These are phyloP conservation scores for Trichosporon asahii DNA, from an alignment of 1,284 basidiomycete species.

Conservation along the genomic window DNA sequence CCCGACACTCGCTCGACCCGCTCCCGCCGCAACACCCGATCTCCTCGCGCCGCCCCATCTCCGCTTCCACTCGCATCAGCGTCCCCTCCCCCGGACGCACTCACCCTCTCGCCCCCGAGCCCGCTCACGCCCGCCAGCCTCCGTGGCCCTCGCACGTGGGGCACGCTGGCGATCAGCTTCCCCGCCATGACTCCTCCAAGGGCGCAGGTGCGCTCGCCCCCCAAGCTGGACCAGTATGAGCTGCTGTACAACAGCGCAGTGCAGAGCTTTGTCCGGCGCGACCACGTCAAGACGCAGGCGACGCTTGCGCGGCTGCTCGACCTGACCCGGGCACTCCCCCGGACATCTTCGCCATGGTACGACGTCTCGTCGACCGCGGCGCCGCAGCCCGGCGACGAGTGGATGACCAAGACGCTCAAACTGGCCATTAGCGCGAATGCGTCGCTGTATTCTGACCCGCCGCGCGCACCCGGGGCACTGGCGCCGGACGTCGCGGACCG, in stretches of 20 bases:
- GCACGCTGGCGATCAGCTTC: conserved; percentile 18
- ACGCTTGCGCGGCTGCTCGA: conserved; percentile 33
- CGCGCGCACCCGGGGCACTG: conserved; percentile 14
- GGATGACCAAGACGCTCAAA: conserved; percentile 45
- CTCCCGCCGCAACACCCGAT: not conserved
- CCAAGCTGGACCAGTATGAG: conserved; percentile 30
- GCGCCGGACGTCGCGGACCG: conserved; percentile 19
- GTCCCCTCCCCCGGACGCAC: not conserved
- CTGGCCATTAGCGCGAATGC: conserved; percentile 39
- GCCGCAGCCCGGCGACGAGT: conserved; percentile 26
- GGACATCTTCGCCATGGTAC: conserved; percentile 22
- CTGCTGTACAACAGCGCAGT: conserved; percentile 46
- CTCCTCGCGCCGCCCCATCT: not conserved
- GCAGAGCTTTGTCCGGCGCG: conserved; percentile 48
- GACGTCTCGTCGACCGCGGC: conserved; percentile 13
- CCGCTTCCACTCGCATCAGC: not conserved
- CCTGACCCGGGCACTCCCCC: conserved; percentile 20
- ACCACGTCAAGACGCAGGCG: conserved; percentile 44
- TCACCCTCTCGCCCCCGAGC: not conserved
- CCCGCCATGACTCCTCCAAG: conserved; percentile 16
- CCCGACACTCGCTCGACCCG: not conserved
- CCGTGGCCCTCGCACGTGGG: conserved; percentile 20
- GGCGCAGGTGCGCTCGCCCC: conserved; percentile 12
- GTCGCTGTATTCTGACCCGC: conserved; percentile 43
- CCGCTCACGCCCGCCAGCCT: not conserved